Evolutionary conservation across 176 grass and related monocot species (phyloP).

Genomic region (Musa troglodytarum): DNA sequence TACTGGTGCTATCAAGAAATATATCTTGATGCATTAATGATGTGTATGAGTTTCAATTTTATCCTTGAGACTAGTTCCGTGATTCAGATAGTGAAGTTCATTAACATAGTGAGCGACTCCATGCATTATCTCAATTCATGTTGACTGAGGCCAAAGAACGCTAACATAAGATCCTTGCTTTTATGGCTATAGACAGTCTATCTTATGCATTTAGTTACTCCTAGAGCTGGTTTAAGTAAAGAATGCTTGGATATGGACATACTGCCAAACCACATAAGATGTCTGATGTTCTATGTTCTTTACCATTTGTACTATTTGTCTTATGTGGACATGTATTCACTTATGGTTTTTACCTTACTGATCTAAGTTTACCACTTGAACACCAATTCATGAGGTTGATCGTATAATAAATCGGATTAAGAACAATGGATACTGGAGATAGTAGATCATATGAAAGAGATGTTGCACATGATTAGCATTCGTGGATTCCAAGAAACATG

Average conservation of each 20-base stretch:
- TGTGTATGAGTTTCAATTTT: background rate
- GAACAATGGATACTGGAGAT: too few species aligned
- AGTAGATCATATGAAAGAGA: too few species aligned
- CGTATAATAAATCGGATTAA: too few species aligned
- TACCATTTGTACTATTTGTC: too few species aligned
- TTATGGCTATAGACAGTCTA: background rate
- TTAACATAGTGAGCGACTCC: background rate
- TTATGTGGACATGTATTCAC: too few species aligned
- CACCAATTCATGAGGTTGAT: too few species aligned
- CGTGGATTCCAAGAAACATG: too few species aligned
- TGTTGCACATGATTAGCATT: too few species aligned
- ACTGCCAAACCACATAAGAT: too few species aligned
- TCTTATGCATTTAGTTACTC: background rate
- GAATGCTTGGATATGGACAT: background rate
- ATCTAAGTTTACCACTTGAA: too few species aligned
- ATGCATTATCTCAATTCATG: background rate
- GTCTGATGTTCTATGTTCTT: too few species aligned
- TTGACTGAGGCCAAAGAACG: background rate
- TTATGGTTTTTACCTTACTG: too few species aligned
- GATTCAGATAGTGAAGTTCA: background rate
- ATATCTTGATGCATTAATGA: background rate
- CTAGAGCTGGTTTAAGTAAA: background rate
- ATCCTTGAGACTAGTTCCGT: background rate
- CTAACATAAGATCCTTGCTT: background rate
- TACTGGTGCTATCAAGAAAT: background rate